phyloP scores from a whole-genome alignment of 2,329 filamentous ascomycete genomes.

The Sporothrix brunneoviolacea region DNA sequence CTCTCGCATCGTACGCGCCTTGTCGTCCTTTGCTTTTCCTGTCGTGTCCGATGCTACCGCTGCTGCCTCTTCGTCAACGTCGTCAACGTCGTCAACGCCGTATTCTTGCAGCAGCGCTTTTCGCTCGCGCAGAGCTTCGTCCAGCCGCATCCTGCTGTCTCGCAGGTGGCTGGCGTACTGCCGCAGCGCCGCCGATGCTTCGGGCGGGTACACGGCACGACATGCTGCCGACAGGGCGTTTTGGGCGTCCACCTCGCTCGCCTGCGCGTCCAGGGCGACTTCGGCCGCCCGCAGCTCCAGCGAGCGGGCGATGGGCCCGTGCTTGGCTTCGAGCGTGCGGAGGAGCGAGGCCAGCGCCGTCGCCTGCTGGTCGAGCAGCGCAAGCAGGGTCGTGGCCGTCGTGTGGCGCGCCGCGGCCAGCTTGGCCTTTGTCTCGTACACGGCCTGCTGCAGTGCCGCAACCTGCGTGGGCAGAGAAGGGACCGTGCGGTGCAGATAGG shows the following conservation, averaged over 20 bases:
- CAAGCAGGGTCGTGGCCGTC: constrained; percentile 30
- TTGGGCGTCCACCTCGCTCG: constrained; percentile 31
- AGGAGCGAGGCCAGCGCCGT: constrained; percentile 36
- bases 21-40: constrained; percentile 27
- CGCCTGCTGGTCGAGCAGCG: constrained; percentile 35
- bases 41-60: constrained; percentile 17
- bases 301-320: constrained; percentile 44
- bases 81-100: constrained; percentile 40
- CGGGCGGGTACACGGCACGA: constrained; percentile 39
- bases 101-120: constrained; percentile 42
- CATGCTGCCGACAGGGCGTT: constrained; percentile 29
- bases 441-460: constrained; percentile 28
- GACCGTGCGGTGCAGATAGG: constrained; percentile 52
- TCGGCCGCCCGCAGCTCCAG: constrained; percentile 45
- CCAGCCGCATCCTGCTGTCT: constrained; percentile 40
- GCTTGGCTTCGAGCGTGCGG: constrained; percentile 48
- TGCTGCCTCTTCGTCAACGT: constrained; percentile 19
- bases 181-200: constrained; percentile 35
- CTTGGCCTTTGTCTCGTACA: constrained; percentile 25
- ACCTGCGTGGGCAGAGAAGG: constrained; percentile 39
- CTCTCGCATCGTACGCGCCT: constrained; percentile 46
- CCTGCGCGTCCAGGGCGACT: constrained; percentile 37
- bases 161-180: constrained; percentile 44
- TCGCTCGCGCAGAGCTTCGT: constrained; percentile 36
- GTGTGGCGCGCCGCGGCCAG: constrained; percentile 35